Percentiles rank a stretch among this genome's conserved stretches.
Conservation (phyloP, 352 stramenopile genomes). For the Pythium insidiosum region DNA sequence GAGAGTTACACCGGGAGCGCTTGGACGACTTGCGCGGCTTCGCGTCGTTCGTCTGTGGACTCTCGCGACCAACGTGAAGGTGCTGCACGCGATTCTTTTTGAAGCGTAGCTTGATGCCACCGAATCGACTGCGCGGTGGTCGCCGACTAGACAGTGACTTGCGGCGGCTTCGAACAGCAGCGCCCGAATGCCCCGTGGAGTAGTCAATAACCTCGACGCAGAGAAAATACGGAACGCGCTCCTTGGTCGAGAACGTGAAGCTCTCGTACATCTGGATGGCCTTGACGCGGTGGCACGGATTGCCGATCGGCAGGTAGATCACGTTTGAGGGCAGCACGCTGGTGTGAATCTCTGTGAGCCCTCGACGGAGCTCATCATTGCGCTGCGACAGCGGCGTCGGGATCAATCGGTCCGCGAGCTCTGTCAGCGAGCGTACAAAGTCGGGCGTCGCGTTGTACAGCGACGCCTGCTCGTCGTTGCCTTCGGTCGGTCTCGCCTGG, state of each 20-base stretch:
- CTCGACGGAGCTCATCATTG: conserved; percentile 37
- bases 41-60: no score
- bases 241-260: conserved; percentile 79
- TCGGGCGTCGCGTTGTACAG: conserved; percentile 62
- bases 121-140: no score
- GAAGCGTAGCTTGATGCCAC: conserved; percentile 11
- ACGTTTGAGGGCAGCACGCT: conserved; percentile 59
- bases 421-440: conserved; percentile 62
- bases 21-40: no score
- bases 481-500: conserved; percentile 49
- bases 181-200: no score
- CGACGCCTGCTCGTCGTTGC: conserved; percentile 45
- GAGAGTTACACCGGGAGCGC: no score
- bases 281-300: conserved; percentile 71
- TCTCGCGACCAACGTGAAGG: no score
- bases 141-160: no score
- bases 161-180: no score
- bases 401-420: conserved; percentile 61
- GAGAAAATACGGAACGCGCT: conserved; percentile 78
- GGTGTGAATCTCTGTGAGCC: conserved; percentile 36
- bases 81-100: conserved; percentile 14
- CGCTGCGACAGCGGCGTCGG: conserved; percentile 28
- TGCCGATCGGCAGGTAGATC: conserved; percentile 73
- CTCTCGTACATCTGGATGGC: conserved; percentile 63
- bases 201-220: conserved; percentile 81